A percentile compares a stretch with the other conserved stretches of the same genome.
phyloP scores from a whole-genome alignment of 225 moss, liverwort and hornwort species.

The Bryum argenteum region DNA sequence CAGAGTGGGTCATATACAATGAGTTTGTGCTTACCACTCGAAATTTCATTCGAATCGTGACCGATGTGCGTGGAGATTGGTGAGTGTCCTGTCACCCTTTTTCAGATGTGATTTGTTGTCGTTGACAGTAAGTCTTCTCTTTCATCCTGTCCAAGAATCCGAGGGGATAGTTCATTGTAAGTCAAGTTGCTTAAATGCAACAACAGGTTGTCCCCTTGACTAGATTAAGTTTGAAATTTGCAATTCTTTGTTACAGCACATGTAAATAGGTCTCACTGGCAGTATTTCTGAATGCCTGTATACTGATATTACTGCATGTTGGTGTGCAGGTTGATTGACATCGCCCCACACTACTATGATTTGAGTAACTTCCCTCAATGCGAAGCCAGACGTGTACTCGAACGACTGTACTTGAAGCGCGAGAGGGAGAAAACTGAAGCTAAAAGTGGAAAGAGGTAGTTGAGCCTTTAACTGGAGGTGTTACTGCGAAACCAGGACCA shows the following conservation, averaged over 20 bases:
- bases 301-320: constrained; percentile 12
- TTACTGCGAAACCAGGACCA: background rate
- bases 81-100: constrained; percentile 39
- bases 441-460: constrained; percentile 67
- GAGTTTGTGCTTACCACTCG: constrained; percentile 96
- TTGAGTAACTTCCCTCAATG: constrained; percentile 95
- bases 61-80: constrained; percentile 95
- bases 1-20: constrained; percentile 99
- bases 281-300: background rate
- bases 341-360: constrained; percentile 94
- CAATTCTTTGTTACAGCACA: too few species aligned
- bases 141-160: background rate
- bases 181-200: background rate
- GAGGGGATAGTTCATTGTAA: background rate
- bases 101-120: background rate
- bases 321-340: constrained; percentile 83
- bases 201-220: background rate
- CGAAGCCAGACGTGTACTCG: constrained; percentile 90
- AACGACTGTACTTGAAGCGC: constrained; percentile 86
- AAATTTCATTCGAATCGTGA: constrained; percentile 97
- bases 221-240: background rate
- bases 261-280: background rate
- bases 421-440: constrained; percentile 82
- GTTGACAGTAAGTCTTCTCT: background rate
- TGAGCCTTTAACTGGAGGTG: constrained; percentile 20